Percentiles rank a stretch among this genome's conserved stretches.
These are phyloP conservation scores for Syncephalastrum sp. DNA, from an alignment of 371 early-diverging fungal genomes.

Conservation along the genomic window DNA sequence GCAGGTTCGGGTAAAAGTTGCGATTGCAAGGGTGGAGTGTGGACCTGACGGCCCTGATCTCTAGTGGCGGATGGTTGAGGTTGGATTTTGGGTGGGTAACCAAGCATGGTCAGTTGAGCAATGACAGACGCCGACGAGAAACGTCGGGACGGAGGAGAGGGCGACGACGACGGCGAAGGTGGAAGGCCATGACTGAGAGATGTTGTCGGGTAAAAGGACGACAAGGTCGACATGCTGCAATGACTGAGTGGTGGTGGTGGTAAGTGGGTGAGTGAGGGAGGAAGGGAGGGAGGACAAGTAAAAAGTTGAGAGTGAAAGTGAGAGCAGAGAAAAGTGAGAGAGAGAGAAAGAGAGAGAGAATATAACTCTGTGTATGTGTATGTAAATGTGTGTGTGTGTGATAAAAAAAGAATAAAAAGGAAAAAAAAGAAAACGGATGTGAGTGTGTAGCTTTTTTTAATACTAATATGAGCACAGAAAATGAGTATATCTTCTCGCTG, in stretches of 20 bases:
- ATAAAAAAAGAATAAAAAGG: neutral
- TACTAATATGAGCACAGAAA: neutral
- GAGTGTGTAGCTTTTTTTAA: neutral
- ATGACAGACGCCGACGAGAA: slow-evolving; percentile 16
- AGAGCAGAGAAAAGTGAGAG: neutral
- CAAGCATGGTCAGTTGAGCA: slow-evolving; percentile 20
- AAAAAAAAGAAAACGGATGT: slow-evolving; percentile 5
- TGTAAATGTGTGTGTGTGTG: neutral
- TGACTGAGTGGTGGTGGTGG: neutral
- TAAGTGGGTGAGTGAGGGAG: slow-evolving; percentile 2
- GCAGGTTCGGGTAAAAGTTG: slow-evolving; percentile 20
- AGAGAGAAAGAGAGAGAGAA: slow-evolving; percentile 7
- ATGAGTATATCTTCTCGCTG: neutral
- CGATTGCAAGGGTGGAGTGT: slow-evolving; percentile 15
- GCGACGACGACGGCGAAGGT: slow-evolving; percentile 9
- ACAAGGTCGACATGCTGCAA: neutral
- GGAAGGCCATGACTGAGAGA: slow-evolving; percentile 2
- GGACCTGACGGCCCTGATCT: slow-evolving; percentile 21
- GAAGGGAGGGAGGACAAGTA: slow-evolving; percentile 3
- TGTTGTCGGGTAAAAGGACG: slow-evolving; percentile 6
- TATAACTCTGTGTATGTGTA: neutral
- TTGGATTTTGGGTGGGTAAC: slow-evolving; percentile 34
- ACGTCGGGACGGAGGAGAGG: slow-evolving; percentile 3
- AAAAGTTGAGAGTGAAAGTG: slow-evolving; percentile 7
- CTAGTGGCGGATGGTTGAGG: slow-evolving; percentile 45